Conservation (phyloP, 2,329 filamentous ascomycete genomes). For the Teratosphaeria destructans region DNA sequence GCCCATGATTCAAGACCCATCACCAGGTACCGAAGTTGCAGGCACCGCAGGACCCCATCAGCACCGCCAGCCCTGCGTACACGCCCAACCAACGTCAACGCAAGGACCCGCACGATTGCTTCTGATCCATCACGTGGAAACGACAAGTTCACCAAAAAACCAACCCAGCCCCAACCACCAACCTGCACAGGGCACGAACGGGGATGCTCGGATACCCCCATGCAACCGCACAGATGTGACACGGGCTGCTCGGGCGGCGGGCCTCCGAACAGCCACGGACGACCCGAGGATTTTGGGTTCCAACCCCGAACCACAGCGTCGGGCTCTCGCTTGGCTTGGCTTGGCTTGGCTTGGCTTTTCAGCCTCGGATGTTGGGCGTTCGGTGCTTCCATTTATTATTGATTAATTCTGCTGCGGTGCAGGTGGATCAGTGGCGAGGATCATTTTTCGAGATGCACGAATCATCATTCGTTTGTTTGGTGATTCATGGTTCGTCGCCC, state of each 20-base stretch:
- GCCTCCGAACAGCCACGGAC: neutral
- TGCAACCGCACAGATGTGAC: neutral
- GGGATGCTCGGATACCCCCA: neutral
- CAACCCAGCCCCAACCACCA: neutral
- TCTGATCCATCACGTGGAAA: neutral
- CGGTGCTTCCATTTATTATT: neutral
- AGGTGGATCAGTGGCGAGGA: neutral
- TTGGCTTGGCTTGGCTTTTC: neutral
- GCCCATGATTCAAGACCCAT: neutral
- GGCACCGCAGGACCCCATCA: neutral
- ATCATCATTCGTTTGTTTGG: neutral
- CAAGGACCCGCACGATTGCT: neutral
- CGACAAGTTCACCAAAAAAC: neutral
- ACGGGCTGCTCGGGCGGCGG: neutral
- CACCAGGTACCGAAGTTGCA: neutral
- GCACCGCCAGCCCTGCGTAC: neutral
- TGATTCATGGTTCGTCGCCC: neutral
- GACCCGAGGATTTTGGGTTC: neutral
- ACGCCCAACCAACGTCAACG: neutral
- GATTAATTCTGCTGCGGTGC: neutral
- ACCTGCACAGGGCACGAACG: neutral
- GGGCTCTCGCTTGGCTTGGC: neutral
- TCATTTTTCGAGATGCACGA: neutral
- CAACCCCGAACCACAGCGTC: neutral
- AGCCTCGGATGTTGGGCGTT: neutral